Base-by-base conservation (phyloP, 1,139 yeast species). In the Nematodospora anomalae region DNA sequence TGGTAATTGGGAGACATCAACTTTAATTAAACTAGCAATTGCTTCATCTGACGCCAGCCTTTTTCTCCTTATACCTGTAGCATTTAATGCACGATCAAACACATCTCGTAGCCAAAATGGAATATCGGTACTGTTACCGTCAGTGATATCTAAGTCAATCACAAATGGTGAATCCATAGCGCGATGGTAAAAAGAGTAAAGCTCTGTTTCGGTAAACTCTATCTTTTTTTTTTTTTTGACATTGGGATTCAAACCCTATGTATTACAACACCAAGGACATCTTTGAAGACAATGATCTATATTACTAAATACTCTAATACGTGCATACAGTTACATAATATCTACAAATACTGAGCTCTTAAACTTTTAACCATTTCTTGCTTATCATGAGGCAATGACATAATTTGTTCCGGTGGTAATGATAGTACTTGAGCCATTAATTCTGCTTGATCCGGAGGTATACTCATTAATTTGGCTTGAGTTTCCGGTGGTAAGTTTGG, bases 391-490 rank as follows among this genome's bases (percentile, higher is more conserved):
- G 87, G 87, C 32, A 83, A 60, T 2, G 65, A 57, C 28, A 65
- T 61, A 25, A 83, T 64, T 47, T 80, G 85, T 12, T 72, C 79
- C 1, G 73, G 74, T 0, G 81, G 66, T 42, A 83, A 58, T 27
- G 72, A 66, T 41, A 83, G 65, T 4, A 83, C 85, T 54, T 82
- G 87, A 9, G 78, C 79, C 29, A 82, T 74, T 57, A 80, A 69
- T 30, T 75, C 73, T 7, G 86, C 86, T 53, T 83, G 85, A 30
- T 74, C 74, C 20, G 73, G 72, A 5, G 74, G 67, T 48, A 80
- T 53, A 23, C 58, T 62, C 14, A 70, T 54, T 23, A 80, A 57
- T 51, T 76, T 78, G 13, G 64, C 61, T 38, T 71, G 73, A 2
- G 84, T 69, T 14, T 58, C 59, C 3, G 60, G 67, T 4, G 83